These are phyloP conservation scores for Cenococcum geophilum DNA, from an alignment of 495 filamentous ascomycete species.

Conservation along the genomic window DNA sequence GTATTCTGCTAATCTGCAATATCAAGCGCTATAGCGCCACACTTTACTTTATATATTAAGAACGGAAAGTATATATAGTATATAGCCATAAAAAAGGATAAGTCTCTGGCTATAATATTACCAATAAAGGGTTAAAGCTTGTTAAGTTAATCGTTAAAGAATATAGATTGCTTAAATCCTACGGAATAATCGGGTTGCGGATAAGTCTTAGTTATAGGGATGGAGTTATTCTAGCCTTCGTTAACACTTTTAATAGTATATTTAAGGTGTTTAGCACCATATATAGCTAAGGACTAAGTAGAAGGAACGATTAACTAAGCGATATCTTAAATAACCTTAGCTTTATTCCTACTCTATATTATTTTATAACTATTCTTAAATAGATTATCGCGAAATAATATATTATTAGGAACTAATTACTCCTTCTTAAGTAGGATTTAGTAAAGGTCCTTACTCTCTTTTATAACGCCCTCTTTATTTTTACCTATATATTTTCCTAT, in stretches of 20 bases:
- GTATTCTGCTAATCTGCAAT: constrained; percentile 39
- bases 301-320: constrained; percentile 25
- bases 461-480: too few species aligned
- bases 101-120: not conserved
- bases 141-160: constrained; percentile 15
- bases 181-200: constrained; percentile 25
- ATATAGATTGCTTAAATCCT: constrained; percentile 28
- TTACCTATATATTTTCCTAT: constrained; percentile 6
- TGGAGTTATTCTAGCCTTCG: constrained; percentile 28
- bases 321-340: constrained; percentile 29
- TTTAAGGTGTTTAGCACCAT: constrained; percentile 19
- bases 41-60: constrained; percentile 40
- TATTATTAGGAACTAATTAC: constrained; percentile 14
- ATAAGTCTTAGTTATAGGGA: constrained; percentile 24
- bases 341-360: constrained; percentile 15
- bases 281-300: constrained; percentile 19
- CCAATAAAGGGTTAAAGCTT: too few species aligned
- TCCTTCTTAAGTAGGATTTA: constrained; percentile 15
- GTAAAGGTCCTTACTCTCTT: constrained; percentile 20
- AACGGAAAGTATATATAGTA: constrained; percentile 42
- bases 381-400: constrained; percentile 24
- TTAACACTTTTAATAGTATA: constrained; percentile 24
- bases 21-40: constrained; percentile 33
- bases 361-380: constrained; percentile 18
- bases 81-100: constrained; percentile 21